Base-by-base conservation (phyloP, 495 filamentous ascomycete species). In the Beverwykella pulmonaria region DNA sequence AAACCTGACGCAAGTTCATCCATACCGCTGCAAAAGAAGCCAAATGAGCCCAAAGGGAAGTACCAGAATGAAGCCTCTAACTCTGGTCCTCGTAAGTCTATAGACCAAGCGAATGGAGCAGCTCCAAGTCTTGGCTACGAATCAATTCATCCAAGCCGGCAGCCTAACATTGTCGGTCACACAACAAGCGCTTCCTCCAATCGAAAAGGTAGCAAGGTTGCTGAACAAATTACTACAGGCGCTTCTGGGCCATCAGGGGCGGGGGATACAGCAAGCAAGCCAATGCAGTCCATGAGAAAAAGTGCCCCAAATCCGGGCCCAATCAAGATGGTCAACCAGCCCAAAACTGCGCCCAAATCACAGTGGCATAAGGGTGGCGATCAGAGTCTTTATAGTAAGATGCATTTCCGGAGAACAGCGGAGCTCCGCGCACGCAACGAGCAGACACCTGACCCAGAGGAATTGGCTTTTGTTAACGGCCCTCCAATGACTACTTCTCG, bases 271-370 rank as follows among this genome's bases (percentile, higher is more conserved):
- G 44, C 44, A 25, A 50, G 6, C 48, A 25, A 50, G n/a, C 48
- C 19, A 23, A 25, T 22, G 4, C 20, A 23, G 48, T 23, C 19
- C 6, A 50, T 50, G 25, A 50, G 48, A 19, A 25, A 53, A 26
- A 63, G 27, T 59, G 59, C 20, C 17, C 17, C 53, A n/a, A 29
- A 12, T 20, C 48, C 48, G 25, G 19, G 48, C 2, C 48, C 63
- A 15, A 67, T 71, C 10, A 71, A 57, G 20, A 67, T 71, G 39
- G 19, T 63, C 23, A 67, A 67, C 25, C 19, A 53, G 30, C 59
- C 59, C 3, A 59, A 46, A 19, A 19, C 36, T 6, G 23, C 34
- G 4, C 10, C 27, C 6, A 52, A n/a, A 15, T 29, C 47, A 34
- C 53, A 23, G 26, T 41, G 15, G 22, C 59, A 59, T 58, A 46